Evolutionary conservation across 208 protist species (phyloP).

Genomic region (Entamoeba dispar): DNA sequence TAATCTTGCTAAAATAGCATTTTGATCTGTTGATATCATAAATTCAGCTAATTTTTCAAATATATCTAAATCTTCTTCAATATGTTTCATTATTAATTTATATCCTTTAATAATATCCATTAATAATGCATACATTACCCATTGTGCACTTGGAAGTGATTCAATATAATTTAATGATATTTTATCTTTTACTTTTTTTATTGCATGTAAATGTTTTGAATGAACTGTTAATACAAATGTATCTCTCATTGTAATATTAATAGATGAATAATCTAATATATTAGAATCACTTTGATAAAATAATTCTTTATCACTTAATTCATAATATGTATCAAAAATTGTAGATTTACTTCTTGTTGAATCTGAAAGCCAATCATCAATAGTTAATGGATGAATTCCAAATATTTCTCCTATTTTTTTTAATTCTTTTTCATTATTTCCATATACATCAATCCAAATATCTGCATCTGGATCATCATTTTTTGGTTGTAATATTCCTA

Average conservation of each 20-base stretch:
- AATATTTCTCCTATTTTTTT: not conserved
- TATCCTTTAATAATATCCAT: not conserved
- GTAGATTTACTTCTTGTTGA: not conserved
- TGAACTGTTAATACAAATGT: not conserved
- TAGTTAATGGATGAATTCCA: not conserved
- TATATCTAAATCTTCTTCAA: not conserved
- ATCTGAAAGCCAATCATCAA: not conserved
- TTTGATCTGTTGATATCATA: not conserved
- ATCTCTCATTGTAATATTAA: not conserved
- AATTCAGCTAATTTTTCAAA: not conserved
- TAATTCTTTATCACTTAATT: not conserved
- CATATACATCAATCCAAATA: not conserved
- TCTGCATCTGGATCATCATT: not conserved
- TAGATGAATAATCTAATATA: not conserved
- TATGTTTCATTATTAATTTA: not conserved
- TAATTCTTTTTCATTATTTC: not conserved
- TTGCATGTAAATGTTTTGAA: not conserved
- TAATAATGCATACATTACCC: not conserved
- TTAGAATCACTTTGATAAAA: not conserved
- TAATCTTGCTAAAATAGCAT: not conserved
- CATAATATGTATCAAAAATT: not conserved
- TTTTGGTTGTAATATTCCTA: not conserved
- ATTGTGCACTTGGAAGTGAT: not conserved
- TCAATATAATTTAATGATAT: not conserved
- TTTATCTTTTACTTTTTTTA: not conserved